These are phyloP conservation scores for Penicillium roqueforti DNA, from an alignment of 495 filamentous ascomycete species.

Conservation along the genomic window DNA sequence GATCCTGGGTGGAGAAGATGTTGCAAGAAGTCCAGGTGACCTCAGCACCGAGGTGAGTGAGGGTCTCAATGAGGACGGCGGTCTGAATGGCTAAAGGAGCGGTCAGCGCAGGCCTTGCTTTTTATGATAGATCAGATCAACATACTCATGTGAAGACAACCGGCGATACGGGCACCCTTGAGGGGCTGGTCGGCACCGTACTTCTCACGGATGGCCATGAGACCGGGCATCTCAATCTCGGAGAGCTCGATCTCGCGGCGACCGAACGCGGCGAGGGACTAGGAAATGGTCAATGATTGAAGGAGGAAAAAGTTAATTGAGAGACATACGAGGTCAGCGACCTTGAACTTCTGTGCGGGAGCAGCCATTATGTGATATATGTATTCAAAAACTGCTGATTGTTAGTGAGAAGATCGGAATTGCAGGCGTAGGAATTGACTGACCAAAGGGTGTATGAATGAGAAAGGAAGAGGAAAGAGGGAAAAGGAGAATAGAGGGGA, in stretches of 20 bases:
- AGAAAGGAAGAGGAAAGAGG: constrained; percentile 17
- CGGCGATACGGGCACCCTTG: constrained; percentile 85
- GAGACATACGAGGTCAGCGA: constrained; percentile 80
- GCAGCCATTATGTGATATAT: constrained; percentile 48
- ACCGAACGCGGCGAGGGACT: constrained; percentile 93
- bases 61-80: constrained; percentile 96
- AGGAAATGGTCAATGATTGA: constrained; percentile 23
- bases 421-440: constrained; percentile 1
- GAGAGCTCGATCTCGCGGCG: constrained; percentile 98
- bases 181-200: constrained; percentile 92
- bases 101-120: constrained; percentile 12
- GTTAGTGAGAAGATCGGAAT: constrained; percentile 3
- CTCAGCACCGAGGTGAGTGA: constrained; percentile 89
- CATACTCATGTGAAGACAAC: constrained; percentile 97
- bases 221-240: constrained; percentile 97
- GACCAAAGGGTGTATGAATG: constrained; percentile 5
- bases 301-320: not conserved
- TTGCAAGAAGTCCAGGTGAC: constrained; percentile 97
- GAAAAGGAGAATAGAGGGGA: constrained; percentile 16
- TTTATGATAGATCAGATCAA: constrained; percentile 9
- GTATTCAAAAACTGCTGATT: constrained; percentile 6
- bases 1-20: constrained; percentile 99
- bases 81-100: constrained; percentile 79
- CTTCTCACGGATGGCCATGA: constrained; percentile 90
- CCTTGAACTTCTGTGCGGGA: constrained; percentile 92